Evolutionary conservation across 1,284 basidiomycete species (phyloP).

Genomic region (Sporisorium exsertum): DNA sequence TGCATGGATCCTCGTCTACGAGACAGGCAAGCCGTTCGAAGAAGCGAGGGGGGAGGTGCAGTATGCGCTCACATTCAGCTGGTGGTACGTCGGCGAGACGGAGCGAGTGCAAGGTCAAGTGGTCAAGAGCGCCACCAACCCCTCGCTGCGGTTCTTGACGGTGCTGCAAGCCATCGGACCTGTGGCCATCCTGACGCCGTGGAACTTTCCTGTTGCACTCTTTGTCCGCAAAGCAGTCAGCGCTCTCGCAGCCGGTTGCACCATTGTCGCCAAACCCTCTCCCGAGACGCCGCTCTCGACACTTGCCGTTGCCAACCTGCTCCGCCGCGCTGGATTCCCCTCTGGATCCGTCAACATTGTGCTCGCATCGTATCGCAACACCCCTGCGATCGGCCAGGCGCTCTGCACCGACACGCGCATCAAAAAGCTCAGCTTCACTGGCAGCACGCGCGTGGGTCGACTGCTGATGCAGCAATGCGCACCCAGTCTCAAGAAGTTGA

Average conservation of each 20-base stretch:
- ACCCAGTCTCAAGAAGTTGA: slow-evolving; percentile 87
- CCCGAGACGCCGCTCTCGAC: slow-evolving; percentile 95
- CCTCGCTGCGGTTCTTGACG: slow-evolving; percentile 84
- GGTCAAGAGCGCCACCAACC: slow-evolving; percentile 79
- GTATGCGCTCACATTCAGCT: slow-evolving; percentile 66
- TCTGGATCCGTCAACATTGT: slow-evolving; percentile 95
- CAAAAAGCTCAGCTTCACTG: slow-evolving; percentile 95
- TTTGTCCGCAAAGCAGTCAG: slow-evolving; percentile 90
- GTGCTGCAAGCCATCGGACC: slow-evolving; percentile 86
- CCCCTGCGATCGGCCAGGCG: slow-evolving; percentile 80
- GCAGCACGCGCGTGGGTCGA: slow-evolving; percentile 90
- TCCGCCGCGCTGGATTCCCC: slow-evolving; percentile 87
- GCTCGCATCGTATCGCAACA: slow-evolving; percentile 78
- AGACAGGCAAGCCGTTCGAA: slow-evolving; percentile 65
- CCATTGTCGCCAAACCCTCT: slow-evolving; percentile 92
- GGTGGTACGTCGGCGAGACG: slow-evolving; percentile 64
- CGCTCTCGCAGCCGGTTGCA: slow-evolving; percentile 92
- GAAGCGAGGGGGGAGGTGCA: slow-evolving; percentile 64
- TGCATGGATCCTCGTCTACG: slow-evolving; percentile 65
- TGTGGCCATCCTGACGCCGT: slow-evolving; percentile 70
- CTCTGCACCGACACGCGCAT: slow-evolving; percentile 74
- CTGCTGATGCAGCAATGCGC: slow-evolving; percentile 84
- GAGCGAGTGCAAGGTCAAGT: slow-evolving; percentile 75
- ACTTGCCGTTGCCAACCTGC: slow-evolving; percentile 86
- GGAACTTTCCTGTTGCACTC: slow-evolving; percentile 68